Base-by-base conservation (phyloP, 495 filamentous ascomycete genomes). In the Eremomyces bilateralis region DNA sequence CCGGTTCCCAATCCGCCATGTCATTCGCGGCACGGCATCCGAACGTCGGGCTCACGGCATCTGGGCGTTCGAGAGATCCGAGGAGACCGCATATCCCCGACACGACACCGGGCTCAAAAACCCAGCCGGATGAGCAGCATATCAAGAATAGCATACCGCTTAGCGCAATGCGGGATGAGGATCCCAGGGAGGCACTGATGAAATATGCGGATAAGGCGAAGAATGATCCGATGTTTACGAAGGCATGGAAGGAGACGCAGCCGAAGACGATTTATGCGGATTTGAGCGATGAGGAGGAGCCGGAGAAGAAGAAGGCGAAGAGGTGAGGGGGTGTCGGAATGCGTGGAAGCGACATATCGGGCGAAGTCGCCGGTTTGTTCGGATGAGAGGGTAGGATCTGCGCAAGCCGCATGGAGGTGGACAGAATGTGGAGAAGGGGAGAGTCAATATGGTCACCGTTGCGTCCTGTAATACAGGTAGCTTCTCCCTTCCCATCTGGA, bases 201-300 rank as follows among this genome's bases (percentile, higher is more conserved):
- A 92, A 88, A 56, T 97, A 94, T 62, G 88, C 84, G 12, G 81
- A 92, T 13, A 73, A 88, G 49, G 85, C 83, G 3, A 70, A 92
- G 56, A 85, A 84, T 49, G 80, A 94, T 49, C 84, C 82, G 2
- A 64, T 90, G 41, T 97, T 95, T 50, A 97, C 88, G 17, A 75
- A 72, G 41, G 88, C 84, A 8, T 97, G 84, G 76, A 75, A 76
- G 47, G 63, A 74, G 38, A 97, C 85, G 16, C 88, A 97, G 59
- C 88, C 88, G 2, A 79, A 78, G 35, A 78, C 88, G 19, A 76
- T 93, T 27, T 97, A 88, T 59, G 76, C 80, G 5, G 80, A 93
- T 16, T 36, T 88, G n/a, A 92, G 82, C 53, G 84, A 91, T 47
- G 85, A 82, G 15, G 85, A 93, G 41, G 65, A 59, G 1, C 68